phyloP scores from a whole-genome alignment of 371 early-diverging fungal genomes.

The Nematocida major region DNA sequence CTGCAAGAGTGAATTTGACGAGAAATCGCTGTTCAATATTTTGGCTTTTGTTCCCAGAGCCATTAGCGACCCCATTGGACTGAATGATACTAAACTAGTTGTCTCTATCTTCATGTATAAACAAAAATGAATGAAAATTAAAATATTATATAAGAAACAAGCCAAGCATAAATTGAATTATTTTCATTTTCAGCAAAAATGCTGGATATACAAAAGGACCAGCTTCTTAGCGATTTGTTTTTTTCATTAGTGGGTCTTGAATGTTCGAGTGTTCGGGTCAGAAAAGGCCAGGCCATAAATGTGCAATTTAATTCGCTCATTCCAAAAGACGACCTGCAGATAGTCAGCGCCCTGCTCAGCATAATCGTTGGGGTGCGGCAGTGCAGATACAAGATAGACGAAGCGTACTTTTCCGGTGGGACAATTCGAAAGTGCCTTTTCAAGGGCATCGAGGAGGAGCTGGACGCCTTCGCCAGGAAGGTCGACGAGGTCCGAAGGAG shows the following conservation, averaged over 20 bases:
- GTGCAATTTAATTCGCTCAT: background rate
- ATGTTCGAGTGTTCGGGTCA: background rate
- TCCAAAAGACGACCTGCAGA: background rate
- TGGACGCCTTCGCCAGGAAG: background rate
- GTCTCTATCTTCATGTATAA: slow-evolving; percentile 62
- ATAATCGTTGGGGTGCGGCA: slow-evolving; percentile 23
- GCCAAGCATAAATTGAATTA: background rate
- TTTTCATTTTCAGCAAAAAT: background rate
- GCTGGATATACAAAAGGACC: background rate
- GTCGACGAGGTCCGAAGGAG: background rate
- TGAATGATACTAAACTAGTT: slow-evolving; percentile 61
- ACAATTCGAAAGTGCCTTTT: slow-evolving; percentile 9
- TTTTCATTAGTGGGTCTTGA: slow-evolving; percentile 19
- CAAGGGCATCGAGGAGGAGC: slow-evolving; percentile 37
- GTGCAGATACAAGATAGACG: slow-evolving; percentile 36
- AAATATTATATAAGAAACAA: slow-evolving; percentile 9
- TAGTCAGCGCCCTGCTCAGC: background rate
- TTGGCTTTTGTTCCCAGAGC: slow-evolving; percentile 65
- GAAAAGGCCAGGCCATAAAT: background rate
- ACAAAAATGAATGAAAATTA: slow-evolving; percentile 43
- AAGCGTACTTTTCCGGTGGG: slow-evolving; percentile 16
- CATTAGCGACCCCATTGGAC: slow-evolving; percentile 51
- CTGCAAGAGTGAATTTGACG: slow-evolving; percentile 56
- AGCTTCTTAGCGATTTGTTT: slow-evolving; percentile 6
- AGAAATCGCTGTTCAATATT: slow-evolving; percentile 63